Conservation (phyloP, 768 basidiomycete genomes). For the Mycena amicta region DNA sequence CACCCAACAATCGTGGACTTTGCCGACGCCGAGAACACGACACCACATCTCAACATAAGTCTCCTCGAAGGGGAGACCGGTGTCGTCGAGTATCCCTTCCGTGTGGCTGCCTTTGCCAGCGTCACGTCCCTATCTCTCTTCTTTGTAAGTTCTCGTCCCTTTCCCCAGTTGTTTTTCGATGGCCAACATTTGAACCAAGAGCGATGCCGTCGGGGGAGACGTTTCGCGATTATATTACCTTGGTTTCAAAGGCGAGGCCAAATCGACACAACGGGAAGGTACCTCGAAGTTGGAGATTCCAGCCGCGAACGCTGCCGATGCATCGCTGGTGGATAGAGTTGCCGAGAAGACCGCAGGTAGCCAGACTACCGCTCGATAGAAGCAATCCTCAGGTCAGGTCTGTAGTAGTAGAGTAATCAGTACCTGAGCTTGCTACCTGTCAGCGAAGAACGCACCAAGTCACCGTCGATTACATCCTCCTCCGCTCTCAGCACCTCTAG, state of each 20-base stretch:
- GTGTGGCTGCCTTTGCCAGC: constrained; percentile 75
- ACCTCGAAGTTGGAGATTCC: constrained; percentile 70
- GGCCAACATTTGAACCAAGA: constrained; percentile 39
- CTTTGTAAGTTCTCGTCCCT: constrained; percentile 64
- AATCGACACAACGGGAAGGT: constrained; percentile 56
- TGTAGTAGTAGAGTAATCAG: neutral
- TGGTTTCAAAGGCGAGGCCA: constrained; percentile 80
- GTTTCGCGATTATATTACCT: constrained; percentile 72
- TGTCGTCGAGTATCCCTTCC: constrained; percentile 77
- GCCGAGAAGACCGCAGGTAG: constrained; percentile 58
- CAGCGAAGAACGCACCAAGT: constrained; percentile 1
- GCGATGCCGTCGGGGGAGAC: constrained; percentile 68
- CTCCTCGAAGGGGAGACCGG: constrained; percentile 71
- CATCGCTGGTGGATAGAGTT: constrained; percentile 61
- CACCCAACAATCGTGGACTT: constrained; percentile 78
- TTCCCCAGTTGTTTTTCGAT: neutral
- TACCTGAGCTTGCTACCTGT: neutral
- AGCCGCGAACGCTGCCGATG: constrained; percentile 80
- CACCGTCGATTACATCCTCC: neutral
- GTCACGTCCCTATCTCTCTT: constrained; percentile 74
- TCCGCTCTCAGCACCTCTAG: constrained; percentile 5
- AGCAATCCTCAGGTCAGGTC: constrained; percentile 1
- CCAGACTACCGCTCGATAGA: constrained; percentile 64
- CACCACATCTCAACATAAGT: constrained; percentile 71
- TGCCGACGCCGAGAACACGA: constrained; percentile 64